Conservation (phyloP, 2,329 filamentous ascomycete genomes). For the Cladosporium halotolerans region DNA sequence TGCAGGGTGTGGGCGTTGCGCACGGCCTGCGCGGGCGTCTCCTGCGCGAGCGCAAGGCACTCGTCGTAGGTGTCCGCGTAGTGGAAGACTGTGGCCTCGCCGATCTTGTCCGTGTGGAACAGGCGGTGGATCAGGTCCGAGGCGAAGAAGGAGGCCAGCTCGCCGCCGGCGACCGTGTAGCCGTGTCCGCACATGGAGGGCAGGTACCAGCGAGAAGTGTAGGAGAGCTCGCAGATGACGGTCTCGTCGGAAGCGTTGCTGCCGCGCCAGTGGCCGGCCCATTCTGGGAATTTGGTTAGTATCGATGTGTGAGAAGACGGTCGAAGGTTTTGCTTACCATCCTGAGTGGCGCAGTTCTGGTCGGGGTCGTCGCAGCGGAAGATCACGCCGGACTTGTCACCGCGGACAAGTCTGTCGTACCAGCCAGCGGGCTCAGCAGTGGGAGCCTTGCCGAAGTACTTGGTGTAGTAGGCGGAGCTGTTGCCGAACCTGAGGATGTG, state of each 20-base stretch:
- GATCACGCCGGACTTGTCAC: constrained; percentile 50
- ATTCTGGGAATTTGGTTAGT: constrained; percentile 39
- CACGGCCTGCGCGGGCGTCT: constrained; percentile 44
- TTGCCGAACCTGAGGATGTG: constrained; percentile 55
- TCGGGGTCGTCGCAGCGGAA: constrained; percentile 67
- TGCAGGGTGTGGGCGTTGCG: constrained; percentile 58
- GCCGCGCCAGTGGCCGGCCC: constrained; percentile 60
- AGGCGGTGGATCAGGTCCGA: constrained; percentile 62
- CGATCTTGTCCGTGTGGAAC: constrained; percentile 56
- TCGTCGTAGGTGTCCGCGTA: constrained; percentile 54
- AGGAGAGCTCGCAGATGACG: constrained; percentile 48
- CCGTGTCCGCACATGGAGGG: constrained; percentile 56
- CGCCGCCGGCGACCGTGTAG: constrained; percentile 53
- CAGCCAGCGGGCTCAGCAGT: constrained; percentile 56
- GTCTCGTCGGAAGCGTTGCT: constrained; percentile 57
- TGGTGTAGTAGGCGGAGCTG: constrained; percentile 53
- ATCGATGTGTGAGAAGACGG: not conserved
- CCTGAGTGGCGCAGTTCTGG: constrained; percentile 47
- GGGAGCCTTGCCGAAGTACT: constrained; percentile 60
- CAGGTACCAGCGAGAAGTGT: constrained; percentile 51
- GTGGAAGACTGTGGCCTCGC: constrained; percentile 56
- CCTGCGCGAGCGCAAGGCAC: constrained; percentile 47
- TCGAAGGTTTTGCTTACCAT: constrained; percentile 13
- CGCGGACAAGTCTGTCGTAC: constrained; percentile 54
- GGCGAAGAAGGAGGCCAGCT: constrained; percentile 59